A percentile compares a stretch with the other conserved stretches of the same genome.
Evolutionary conservation across 176 grass and related monocot genomes (phyloP).

Genomic region (Dendrocalamus sinicus): DNA sequence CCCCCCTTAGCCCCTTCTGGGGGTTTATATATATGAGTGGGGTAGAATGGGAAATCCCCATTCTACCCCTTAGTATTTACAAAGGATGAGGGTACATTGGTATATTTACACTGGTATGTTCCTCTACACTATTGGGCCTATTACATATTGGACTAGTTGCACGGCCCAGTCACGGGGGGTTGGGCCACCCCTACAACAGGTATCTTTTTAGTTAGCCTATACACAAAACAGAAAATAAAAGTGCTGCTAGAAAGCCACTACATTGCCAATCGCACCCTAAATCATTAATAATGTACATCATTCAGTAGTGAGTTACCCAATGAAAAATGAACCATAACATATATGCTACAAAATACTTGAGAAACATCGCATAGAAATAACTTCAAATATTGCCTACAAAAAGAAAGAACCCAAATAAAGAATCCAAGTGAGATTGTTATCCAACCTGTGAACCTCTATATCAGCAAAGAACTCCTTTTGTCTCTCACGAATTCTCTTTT

Average conservation of each 20-base stretch:
- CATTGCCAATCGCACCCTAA: neutral
- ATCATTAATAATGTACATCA: neutral
- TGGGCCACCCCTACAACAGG: no score
- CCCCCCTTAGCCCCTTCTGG: no score
- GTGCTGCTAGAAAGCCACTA: neutral
- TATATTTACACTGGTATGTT: no score
- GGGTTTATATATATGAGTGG: no score
- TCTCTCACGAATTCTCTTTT: conserved; percentile 93
- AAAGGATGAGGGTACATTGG: no score
- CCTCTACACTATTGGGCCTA: no score
- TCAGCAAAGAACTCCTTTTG: conserved; percentile 98
- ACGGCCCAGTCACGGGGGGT: no score
- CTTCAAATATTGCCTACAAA: conserved; percentile 24
- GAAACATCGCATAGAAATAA: conserved; percentile 18
- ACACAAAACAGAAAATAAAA: neutral
- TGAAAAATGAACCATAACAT: conserved; percentile 22
- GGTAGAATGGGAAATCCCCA: no score
- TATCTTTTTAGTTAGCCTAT: neutral
- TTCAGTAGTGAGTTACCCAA: neutral
- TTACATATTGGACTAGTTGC: no score
- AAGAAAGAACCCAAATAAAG: conserved; percentile 9
- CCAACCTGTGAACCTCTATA: conserved; percentile 90
- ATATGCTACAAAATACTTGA: conserved; percentile 27
- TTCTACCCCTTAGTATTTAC: no score
- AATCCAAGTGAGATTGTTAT: neutral